phyloP scores from a whole-genome alignment of 176 grass and related monocot genomes.

The Alopecurus myosuroides region DNA sequence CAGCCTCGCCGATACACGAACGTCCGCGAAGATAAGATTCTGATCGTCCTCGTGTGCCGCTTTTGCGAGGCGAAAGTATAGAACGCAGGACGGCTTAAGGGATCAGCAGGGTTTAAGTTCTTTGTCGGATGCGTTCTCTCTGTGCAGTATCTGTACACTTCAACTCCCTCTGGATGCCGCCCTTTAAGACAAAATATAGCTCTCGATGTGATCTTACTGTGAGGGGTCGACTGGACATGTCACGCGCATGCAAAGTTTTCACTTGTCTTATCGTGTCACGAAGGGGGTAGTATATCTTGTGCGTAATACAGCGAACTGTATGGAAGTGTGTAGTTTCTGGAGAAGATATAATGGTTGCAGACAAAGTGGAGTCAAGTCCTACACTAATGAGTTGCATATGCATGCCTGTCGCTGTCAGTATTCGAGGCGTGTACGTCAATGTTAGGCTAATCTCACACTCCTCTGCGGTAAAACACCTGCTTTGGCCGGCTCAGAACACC shows the following conservation, averaged over 20 bases:
- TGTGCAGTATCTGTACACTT: neutral
- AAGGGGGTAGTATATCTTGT: too few relatives aligned
- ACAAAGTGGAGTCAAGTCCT: too few relatives aligned
- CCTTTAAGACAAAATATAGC: neutral
- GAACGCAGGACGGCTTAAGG: neutral
- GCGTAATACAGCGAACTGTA: too few relatives aligned
- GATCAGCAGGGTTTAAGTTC: neutral
- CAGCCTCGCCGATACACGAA: neutral
- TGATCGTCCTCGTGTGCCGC: neutral
- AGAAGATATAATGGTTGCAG: too few relatives aligned
- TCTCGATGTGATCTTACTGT: too few relatives aligned
- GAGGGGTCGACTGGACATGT: too few relatives aligned
- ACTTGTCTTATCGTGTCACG: too few relatives aligned
- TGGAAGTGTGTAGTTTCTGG: too few relatives aligned
- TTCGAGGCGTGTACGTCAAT: neutral
- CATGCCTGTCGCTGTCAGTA: too few relatives aligned
- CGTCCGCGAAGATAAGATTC: constrained; percentile 14
- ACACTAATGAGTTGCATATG: too few relatives aligned
- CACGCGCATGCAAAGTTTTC: too few relatives aligned
- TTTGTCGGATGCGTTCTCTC: constrained; percentile 13
- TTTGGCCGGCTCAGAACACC: neutral
- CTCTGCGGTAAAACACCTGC: neutral
- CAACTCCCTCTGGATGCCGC: neutral
- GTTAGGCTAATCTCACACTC: neutral
- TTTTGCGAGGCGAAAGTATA: neutral